These are phyloP conservation scores for Leucogyrophana mollusca DNA, from an alignment of 768 basidiomycete genomes.

Conservation along the genomic window DNA sequence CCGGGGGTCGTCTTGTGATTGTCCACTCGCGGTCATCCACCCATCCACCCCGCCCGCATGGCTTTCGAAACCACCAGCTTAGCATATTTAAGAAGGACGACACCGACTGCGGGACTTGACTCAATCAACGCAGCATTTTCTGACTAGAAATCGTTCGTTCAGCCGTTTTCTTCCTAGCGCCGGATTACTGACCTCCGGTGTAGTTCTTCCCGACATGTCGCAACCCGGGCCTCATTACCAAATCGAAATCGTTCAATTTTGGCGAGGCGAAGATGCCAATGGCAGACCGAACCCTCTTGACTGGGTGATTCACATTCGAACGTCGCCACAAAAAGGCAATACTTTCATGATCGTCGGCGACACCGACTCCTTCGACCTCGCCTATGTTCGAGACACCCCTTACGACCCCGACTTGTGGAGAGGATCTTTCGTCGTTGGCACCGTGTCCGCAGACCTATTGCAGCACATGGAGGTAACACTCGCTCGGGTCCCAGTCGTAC, in stretches of 20 bases:
- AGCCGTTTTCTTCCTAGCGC: no score
- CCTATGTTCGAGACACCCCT: conserved; percentile 5
- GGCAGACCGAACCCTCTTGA: conserved; percentile 16
- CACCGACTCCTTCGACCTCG: conserved; percentile 22
- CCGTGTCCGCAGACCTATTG: conserved; percentile 12
- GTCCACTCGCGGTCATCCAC: no score
- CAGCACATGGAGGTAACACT: conserved; percentile 12
- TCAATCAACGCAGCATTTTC: no score
- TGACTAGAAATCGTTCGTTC: no score
- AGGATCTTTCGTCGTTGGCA: conserved; percentile 22
- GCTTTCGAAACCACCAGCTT: no score
- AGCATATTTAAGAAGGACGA: no score
- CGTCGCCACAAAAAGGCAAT: conserved; percentile 16
- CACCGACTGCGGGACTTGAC: no score
- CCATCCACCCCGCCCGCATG: no score
- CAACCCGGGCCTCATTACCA: conserved; percentile 9
- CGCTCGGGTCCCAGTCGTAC: conserved; percentile 14
- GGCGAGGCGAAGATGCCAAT: conserved; percentile 15
- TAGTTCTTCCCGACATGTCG: no score
- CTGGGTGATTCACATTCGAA: conserved; percentile 31
- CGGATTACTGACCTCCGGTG: no score
- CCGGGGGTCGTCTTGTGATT: no score
- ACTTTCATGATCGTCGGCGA: conserved; percentile 26
- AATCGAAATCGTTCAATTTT: conserved; percentile 30
- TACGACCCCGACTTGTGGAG: conserved; percentile 19